Conservation (phyloP, 2,329 filamentous ascomycete species). For the Fusarium sp. region DNA sequence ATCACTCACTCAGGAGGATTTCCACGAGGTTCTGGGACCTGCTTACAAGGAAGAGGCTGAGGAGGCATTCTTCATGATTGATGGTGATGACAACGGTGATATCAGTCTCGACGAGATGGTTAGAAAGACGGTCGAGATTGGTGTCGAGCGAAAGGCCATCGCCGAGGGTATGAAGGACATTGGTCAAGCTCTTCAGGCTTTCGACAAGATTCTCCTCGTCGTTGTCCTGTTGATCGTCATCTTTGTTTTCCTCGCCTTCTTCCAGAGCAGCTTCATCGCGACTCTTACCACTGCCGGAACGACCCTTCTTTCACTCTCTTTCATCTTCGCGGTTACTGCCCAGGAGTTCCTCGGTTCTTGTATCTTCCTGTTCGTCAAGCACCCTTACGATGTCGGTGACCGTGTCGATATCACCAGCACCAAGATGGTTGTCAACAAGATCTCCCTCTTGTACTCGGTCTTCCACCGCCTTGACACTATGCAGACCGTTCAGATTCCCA, state of each 20-base stretch:
- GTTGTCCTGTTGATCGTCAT: conserved; percentile 84
- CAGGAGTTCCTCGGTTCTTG: conserved; percentile 98
- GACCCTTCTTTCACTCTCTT: conserved; percentile 92
- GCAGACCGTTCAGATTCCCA: conserved; percentile 84
- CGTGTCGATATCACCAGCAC: conserved; percentile 82
- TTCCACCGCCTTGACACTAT: conserved; percentile 86
- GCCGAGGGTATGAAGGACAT: conserved; percentile 97
- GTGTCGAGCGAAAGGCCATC: conserved; percentile 88
- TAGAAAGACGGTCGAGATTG: conserved; percentile 84
- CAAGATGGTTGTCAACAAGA: conserved; percentile 87
- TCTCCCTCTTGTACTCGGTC: conserved; percentile 91
- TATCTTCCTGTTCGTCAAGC: conserved; percentile 99
- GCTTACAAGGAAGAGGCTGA: conserved; percentile 81
- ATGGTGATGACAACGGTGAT: conserved; percentile 91
- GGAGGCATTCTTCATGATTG: conserved; percentile 83
- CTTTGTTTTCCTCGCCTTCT: conserved; percentile 89
- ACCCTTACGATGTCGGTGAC: conserved; percentile 96
- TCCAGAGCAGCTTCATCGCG: conserved; percentile 85
- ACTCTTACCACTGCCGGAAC: conserved; percentile 92
- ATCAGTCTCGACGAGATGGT: conserved; percentile 97
- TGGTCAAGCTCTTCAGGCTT: conserved; percentile 89
- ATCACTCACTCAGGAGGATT: conserved; percentile 80
- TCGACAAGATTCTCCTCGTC: conserved; percentile 86
- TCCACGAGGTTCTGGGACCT: conserved; percentile 86
- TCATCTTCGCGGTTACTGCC: conserved; percentile 90